A percentile compares a stretch with the other conserved stretches of the same genome.
These are phyloP conservation scores for Ceratocystis papillata DNA, from an alignment of 2,329 filamentous ascomycete species.

Conservation along the genomic window DNA sequence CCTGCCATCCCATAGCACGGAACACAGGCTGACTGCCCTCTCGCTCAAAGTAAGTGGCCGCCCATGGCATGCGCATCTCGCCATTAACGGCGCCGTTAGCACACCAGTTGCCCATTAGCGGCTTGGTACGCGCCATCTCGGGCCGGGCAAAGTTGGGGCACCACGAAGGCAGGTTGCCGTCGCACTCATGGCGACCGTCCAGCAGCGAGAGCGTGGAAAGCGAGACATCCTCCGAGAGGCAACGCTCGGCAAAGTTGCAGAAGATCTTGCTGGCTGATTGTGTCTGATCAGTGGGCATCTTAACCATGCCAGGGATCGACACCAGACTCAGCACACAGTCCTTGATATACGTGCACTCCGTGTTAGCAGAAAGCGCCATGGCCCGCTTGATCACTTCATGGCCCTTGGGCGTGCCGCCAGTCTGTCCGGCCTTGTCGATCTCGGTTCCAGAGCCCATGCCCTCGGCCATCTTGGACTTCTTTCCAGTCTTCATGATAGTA, in stretches of 20 bases:
- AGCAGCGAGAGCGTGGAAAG: slow-evolving; percentile 20
- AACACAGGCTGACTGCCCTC: slow-evolving; percentile 16
- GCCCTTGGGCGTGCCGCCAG: slow-evolving; percentile 12
- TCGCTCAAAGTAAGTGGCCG: slow-evolving; percentile 23
- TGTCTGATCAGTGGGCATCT: slow-evolving; percentile 11
- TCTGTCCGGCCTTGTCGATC: not conserved
- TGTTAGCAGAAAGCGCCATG: slow-evolving; percentile 14
- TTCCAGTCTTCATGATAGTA: slow-evolving; percentile 1
- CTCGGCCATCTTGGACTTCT: slow-evolving; percentile 1
- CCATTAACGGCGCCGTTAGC: slow-evolving; percentile 22
- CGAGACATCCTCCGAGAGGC: slow-evolving; percentile 19
- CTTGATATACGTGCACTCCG: slow-evolving; percentile 19
- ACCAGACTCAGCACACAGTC: slow-evolving; percentile 21
- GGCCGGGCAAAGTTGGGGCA: slow-evolving; percentile 23
- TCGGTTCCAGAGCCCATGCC: slow-evolving; percentile 12
- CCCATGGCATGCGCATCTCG: slow-evolving; percentile 20
- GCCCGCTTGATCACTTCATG: slow-evolving; percentile 13
- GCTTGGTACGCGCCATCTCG: slow-evolving; percentile 7
- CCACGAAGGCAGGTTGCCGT: slow-evolving; percentile 21
- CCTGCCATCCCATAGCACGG: slow-evolving; percentile 22
- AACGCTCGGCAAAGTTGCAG: slow-evolving; percentile 19
- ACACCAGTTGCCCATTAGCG: slow-evolving; percentile 15
- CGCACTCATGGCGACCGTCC: slow-evolving; percentile 19
- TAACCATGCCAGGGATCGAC: slow-evolving; percentile 17
- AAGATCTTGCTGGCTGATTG: slow-evolving; percentile 17